phyloP scores from a whole-genome alignment of 176 grass and related monocot genomes.

The Oryza australiensis region DNA sequence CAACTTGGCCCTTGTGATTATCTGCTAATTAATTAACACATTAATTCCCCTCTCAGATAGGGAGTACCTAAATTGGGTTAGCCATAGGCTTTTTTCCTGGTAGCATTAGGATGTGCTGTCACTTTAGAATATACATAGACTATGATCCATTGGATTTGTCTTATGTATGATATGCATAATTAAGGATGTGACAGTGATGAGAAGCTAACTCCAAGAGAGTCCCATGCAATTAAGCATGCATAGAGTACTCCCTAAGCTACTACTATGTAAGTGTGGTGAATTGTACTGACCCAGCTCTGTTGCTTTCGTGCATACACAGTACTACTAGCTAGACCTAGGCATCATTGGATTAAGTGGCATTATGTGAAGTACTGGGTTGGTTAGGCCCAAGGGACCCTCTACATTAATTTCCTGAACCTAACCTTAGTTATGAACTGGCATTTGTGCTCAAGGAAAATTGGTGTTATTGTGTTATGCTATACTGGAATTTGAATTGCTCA shows the following conservation, averaged over 20 bases:
- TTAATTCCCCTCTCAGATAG: neutral
- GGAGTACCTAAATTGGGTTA: neutral
- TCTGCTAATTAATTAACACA: slow-evolving; percentile 28
- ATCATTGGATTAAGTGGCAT: slow-evolving; percentile 23
- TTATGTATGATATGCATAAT: slow-evolving; percentile 28
- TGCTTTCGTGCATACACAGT: slow-evolving; percentile 5
- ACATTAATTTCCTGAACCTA: slow-evolving; percentile 14
- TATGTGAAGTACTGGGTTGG: slow-evolving; percentile 30
- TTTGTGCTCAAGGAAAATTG: slow-evolving; percentile 20
- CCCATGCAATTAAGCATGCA: slow-evolving; percentile 28
- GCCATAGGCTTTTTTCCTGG: slow-evolving; percentile 28
- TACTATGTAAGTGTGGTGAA: slow-evolving; percentile 20
- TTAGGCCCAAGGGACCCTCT: slow-evolving; percentile 29
- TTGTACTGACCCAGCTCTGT: slow-evolving; percentile 10
- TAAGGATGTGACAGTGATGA: slow-evolving; percentile 26
- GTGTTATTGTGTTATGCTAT: too few relatives aligned
- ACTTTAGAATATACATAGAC: slow-evolving; percentile 5
- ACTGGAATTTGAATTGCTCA: slow-evolving; percentile 14
- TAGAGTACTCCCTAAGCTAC: slow-evolving; percentile 22
- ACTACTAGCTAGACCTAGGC: slow-evolving; percentile 11
- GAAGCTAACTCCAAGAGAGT: neutral
- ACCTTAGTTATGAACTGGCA: slow-evolving; percentile 14
- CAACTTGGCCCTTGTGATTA: slow-evolving; percentile 23
- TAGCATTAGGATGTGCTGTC: slow-evolving; percentile 35
- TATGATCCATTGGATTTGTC: slow-evolving; percentile 32